phyloP scores from a whole-genome alignment of 2,329 filamentous ascomycete species.

The Phyllosticta citrichinensis region DNA sequence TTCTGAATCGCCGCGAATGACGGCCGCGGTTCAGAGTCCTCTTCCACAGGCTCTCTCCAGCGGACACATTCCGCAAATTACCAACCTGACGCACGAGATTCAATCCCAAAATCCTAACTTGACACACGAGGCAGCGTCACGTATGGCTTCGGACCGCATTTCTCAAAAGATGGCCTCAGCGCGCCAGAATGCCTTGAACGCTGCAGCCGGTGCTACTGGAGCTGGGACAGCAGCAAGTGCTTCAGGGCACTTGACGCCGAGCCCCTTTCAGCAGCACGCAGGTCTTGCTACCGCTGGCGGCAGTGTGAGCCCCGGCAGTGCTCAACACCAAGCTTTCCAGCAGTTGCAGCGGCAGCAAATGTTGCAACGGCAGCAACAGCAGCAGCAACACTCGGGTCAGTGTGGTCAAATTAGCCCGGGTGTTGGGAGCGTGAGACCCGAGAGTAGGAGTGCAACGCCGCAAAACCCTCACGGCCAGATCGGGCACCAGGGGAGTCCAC shows the following conservation, averaged over 20 bases:
- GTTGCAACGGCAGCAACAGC: conserved; percentile 26
- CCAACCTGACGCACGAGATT: conserved; percentile 8
- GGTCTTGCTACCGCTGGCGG: conserved; percentile 3
- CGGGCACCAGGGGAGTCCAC: background rate
- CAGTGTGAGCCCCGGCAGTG: conserved; percentile 7
- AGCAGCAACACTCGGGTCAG: conserved; percentile 7
- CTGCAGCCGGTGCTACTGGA: conserved; percentile 15
- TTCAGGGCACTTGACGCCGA: conserved; percentile 1
- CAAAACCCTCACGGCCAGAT: conserved; percentile 20
- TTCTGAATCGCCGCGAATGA: conserved; percentile 5
- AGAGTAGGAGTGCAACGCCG: conserved; percentile 29
- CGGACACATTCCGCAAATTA: conserved; percentile 9
- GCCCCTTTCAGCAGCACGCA: conserved; percentile 9
- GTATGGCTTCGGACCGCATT: conserved; percentile 7
- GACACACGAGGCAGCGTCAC: conserved; percentile 1
- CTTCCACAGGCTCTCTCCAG: conserved; percentile 9
- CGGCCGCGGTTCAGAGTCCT: background rate
- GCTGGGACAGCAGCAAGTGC: background rate
- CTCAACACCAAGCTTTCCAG: conserved; percentile 17
- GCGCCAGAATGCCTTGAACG: conserved; percentile 22
- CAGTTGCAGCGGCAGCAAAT: conserved; percentile 26
- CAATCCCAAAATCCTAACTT: conserved; percentile 3
- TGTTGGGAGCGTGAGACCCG: conserved; percentile 12
- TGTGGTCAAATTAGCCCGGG: conserved; percentile 12
- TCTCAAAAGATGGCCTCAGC: conserved; percentile 1